Evolutionary conservation across 805 yeast species (phyloP).

Genomic region (Diddensiella transvaalensis): DNA sequence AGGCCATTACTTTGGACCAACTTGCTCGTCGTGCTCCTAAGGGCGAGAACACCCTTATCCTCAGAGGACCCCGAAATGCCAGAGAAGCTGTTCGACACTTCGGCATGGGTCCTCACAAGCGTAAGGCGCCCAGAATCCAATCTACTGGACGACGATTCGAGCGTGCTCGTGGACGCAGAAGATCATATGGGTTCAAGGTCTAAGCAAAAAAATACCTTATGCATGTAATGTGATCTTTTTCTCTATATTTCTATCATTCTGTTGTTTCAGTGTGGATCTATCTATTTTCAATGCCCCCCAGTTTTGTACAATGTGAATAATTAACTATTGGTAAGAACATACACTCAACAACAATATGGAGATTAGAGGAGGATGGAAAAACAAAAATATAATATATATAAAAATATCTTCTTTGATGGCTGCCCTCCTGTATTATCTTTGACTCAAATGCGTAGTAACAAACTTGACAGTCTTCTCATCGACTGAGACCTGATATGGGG

Average conservation of each 20-base stretch:
- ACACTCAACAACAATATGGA: too few relatives aligned
- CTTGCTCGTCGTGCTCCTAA: slow-evolving; percentile 99
- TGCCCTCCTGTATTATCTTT: background rate
- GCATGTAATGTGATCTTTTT: background rate
- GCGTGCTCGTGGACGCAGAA: slow-evolving; percentile 99
- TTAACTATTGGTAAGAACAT: too few relatives aligned
- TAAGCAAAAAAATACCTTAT: slow-evolving; percentile 46
- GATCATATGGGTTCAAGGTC: slow-evolving; percentile 99
- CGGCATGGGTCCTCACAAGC: slow-evolving; percentile 99
- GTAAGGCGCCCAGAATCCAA: slow-evolving; percentile 97
- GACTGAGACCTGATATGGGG: slow-evolving; percentile 52
- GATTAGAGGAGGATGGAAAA: background rate
- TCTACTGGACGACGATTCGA: slow-evolving; percentile 99
- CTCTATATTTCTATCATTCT: background rate
- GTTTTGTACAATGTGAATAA: too few relatives aligned
- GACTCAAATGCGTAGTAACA: slow-evolving; percentile 10
- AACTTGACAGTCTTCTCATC: slow-evolving; percentile 46
- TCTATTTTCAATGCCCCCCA: too few relatives aligned
- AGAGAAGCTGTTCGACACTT: slow-evolving; percentile 99
- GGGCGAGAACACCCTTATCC: slow-evolving; percentile 96
- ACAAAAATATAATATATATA: background rate
- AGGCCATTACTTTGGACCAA: slow-evolving; percentile 98
- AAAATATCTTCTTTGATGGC: background rate
- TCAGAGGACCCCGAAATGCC: slow-evolving; percentile 98
- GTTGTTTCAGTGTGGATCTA: too few relatives aligned